A percentile compares a stretch with the other conserved stretches of the same genome.
These are phyloP conservation scores for Ogataea naganishii DNA, from an alignment of 805 yeast species.

Conservation along the genomic window DNA sequence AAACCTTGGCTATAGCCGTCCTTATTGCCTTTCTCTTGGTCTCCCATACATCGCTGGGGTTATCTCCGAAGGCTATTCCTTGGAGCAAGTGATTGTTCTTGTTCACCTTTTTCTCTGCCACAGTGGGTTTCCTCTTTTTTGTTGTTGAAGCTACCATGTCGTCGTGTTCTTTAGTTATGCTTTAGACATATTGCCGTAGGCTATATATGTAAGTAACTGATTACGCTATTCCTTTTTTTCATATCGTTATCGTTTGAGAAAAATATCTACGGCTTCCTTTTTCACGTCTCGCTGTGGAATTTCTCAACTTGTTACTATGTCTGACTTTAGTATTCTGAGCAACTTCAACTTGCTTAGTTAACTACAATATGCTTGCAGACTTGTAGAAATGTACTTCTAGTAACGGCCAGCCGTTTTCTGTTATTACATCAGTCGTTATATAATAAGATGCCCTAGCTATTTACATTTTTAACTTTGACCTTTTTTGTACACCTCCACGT, in stretches of 20 bases:
- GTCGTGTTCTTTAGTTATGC: too few species aligned
- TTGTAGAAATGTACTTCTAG: background rate
- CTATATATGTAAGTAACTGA: too few species aligned
- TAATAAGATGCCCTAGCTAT: background rate
- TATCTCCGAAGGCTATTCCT: constrained; percentile 13
- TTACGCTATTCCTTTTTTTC: too few species aligned
- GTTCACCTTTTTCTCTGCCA: background rate
- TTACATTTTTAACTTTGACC: constrained; percentile 14
- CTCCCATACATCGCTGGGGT: constrained; percentile 16
- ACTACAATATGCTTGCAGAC: background rate
- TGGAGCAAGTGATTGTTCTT: constrained; percentile 1
- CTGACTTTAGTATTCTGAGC: background rate
- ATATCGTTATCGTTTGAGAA: too few species aligned
- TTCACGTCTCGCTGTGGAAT: too few species aligned
- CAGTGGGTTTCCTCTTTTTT: background rate
- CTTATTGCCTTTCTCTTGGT: constrained; percentile 18
- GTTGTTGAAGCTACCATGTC: background rate
- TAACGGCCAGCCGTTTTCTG: background rate
- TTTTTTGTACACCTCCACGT: constrained; percentile 17
- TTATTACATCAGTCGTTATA: background rate
- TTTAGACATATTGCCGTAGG: too few species aligned
- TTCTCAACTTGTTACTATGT: too few species aligned
- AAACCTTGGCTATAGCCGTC: constrained; percentile 13
- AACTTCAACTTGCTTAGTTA: constrained; percentile 1
- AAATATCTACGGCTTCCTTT: too few species aligned